These are phyloP conservation scores for Apophysomyces ossiformis DNA, from an alignment of 371 early-diverging fungal genomes.

Conservation along the genomic window DNA sequence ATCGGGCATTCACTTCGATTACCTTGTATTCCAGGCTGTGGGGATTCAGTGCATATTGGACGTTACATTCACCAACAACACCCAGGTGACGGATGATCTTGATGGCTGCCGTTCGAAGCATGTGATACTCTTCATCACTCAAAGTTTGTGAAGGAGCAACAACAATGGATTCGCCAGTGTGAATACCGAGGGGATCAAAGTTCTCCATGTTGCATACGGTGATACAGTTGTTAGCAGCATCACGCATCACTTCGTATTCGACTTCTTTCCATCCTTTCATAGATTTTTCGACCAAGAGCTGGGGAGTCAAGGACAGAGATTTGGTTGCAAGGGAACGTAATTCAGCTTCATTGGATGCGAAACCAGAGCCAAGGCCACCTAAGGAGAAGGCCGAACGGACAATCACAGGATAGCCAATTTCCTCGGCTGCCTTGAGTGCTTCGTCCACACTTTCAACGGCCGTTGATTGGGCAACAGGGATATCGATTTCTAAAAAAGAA, in stretches of 20 bases:
- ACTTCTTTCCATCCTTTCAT: constrained; percentile 99
- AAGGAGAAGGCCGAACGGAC: constrained; percentile 93
- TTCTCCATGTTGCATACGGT: constrained; percentile 99
- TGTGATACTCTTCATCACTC: constrained; percentile 91
- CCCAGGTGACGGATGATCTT: constrained; percentile 94
- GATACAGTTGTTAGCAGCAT: constrained; percentile 93
- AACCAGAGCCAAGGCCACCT: constrained; percentile 95
- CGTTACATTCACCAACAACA: constrained; percentile 97
- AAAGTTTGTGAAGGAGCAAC: constrained; percentile 95
- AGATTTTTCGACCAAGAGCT: constrained; percentile 90
- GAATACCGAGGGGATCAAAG: constrained; percentile 95
- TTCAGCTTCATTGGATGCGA: constrained; percentile 82
- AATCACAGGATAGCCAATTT: constrained; percentile 93
- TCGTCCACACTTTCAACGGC: constrained; percentile 83
- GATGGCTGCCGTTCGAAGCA: constrained; percentile 93
- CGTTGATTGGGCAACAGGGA: constrained; percentile 85
- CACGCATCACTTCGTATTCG: constrained; percentile 98
- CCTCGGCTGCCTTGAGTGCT: constrained; percentile 81
- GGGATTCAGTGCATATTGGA: constrained; percentile 95
- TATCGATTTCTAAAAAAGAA: constrained; percentile 69
- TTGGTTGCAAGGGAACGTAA: constrained; percentile 76
- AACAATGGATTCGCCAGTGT: constrained; percentile 97
- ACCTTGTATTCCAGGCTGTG: constrained; percentile 84
- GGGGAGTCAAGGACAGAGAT: constrained; percentile 82
- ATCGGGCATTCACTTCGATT: constrained; percentile 96